Evolutionary conservation across 2,329 filamentous ascomycete genomes (phyloP).

Genomic region (Penicillium sp.): DNA sequence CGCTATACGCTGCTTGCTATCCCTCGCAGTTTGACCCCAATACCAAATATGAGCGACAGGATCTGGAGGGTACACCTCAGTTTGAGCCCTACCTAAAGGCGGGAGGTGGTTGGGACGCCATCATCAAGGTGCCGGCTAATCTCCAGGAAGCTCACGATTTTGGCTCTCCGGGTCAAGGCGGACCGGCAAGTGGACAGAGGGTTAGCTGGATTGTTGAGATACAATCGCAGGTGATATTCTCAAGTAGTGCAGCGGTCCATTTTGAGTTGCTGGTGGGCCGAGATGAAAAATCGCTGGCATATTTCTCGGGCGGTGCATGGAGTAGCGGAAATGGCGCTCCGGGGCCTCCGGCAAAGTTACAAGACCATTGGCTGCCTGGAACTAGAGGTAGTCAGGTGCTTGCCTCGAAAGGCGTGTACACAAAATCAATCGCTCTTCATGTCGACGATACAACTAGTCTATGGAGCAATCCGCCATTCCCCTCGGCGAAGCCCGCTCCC

Average conservation of each 20-base stretch:
- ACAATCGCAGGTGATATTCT: conserved; percentile 90
- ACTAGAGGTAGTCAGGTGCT: conserved; percentile 55
- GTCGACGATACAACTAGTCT: conserved; percentile 85
- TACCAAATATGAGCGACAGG: conserved; percentile 67
- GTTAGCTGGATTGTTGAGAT: conserved; percentile 90
- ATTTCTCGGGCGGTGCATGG: conserved; percentile 59
- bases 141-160: conserved; percentile 47
- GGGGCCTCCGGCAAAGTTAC: conserved; percentile 67
- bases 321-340: conserved; percentile 52
- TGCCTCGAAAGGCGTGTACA: conserved; percentile 75
- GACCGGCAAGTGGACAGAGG: conserved; percentile 48
- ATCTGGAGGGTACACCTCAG: conserved; percentile 74
- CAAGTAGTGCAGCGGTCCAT: conserved; percentile 77
- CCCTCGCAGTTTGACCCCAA: conserved; percentile 82
- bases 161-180: conserved; percentile 45
- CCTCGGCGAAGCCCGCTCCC: conserved; percentile 50
- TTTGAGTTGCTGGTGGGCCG: conserved; percentile 85
- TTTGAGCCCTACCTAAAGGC: conserved; percentile 97
- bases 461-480: conserved; percentile 89
- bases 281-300: conserved; percentile 76
- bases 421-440: conserved; percentile 70
- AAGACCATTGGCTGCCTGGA: conserved; percentile 69
- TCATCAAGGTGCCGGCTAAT: conserved; percentile 74
- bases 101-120: conserved; percentile 79
- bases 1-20: conserved; percentile 80